Base-by-base conservation (phyloP, 179 eudicot species). In the Dionaea muscipula region DNA sequence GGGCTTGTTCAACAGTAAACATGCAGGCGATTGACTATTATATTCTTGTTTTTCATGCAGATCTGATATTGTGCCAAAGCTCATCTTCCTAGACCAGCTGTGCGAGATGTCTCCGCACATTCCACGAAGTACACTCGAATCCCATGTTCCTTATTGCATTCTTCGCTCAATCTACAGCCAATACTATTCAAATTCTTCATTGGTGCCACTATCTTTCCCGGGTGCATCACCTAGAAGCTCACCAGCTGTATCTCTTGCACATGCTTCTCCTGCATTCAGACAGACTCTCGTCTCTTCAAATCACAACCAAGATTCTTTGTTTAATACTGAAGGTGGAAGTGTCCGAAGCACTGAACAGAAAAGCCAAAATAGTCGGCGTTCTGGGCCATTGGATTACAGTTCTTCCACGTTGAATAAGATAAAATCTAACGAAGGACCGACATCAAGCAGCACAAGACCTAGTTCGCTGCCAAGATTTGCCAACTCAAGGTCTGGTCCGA, bases 381-480 rank as follows among this genome's bases (percentile, higher is more conserved):
- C 95, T 36, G 95, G 98, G 39, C 95, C 98, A 3, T 62, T 86
- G 67, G 95, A 84, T 59, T 82, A 82, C 63, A 72, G 72, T 28
- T 56, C 80, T 10, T 81, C 68, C 65, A n/a, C n/a, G n/a, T n/a
- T n/a, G n/a, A 78, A 78, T 27, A 85, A 80, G 68, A 64, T 59
- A 25, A 91, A 80, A 74, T 64, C 66, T 48, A 65, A 25, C 8
- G 94, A 84, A 65, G 94, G 98, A 47, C 84, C 98, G 44, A 60
- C 83, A 13, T 86, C 98, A 2, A 78, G 75, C 41, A 82, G 84
- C 77, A 80, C 79, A 14, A 88, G 95, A 33, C 91, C 79, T 2
- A 87, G 98, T 74, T 88, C 98, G 17, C 66, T 86, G 59, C 94
- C 91, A 1, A 82, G 94, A 66, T 91, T 91, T 69, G 95, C 91